Conservation (phyloP, 2,329 filamentous ascomycete genomes). For the Trichophyton simii region DNA sequence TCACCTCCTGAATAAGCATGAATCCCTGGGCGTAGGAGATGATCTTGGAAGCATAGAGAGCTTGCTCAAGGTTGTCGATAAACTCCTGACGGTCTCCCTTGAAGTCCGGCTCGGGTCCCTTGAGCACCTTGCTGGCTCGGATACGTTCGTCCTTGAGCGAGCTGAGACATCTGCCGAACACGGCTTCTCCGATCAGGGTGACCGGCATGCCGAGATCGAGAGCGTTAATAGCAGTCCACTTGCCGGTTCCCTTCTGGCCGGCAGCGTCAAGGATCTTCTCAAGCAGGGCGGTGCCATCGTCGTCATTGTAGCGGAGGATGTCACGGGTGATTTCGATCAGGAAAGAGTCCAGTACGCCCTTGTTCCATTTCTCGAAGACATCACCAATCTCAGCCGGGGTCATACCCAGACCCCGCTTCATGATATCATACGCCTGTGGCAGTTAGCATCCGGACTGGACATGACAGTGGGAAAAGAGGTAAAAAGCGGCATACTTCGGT, state of each 20-base stretch:
- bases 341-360: constrained; percentile 96
- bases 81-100: constrained; percentile 84
- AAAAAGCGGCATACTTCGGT: constrained; percentile 61
- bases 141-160: constrained; percentile 87
- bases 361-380: constrained; percentile 93
- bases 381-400: constrained; percentile 90
- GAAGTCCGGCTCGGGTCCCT: constrained; percentile 67
- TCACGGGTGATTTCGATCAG: constrained; percentile 98
- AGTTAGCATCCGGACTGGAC: constrained; percentile 11
- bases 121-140: constrained; percentile 65
- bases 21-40: constrained; percentile 99
- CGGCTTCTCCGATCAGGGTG: constrained; percentile 92
- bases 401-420: constrained; percentile 93
- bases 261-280: constrained; percentile 99
- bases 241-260: constrained; percentile 98
- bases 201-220: constrained; percentile 98
- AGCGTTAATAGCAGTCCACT: constrained; percentile 99
- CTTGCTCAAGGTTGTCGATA: constrained; percentile 95
- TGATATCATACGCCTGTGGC: constrained; percentile 87
- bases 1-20: constrained; percentile 97
- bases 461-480: not conserved
- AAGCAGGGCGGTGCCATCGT: constrained; percentile 76
- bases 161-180: constrained; percentile 87
- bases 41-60: constrained; percentile 98
- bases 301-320: constrained; percentile 96